phyloP scores from a whole-genome alignment of 2,329 filamentous ascomycete species.

The Nakataea oryzae region DNA sequence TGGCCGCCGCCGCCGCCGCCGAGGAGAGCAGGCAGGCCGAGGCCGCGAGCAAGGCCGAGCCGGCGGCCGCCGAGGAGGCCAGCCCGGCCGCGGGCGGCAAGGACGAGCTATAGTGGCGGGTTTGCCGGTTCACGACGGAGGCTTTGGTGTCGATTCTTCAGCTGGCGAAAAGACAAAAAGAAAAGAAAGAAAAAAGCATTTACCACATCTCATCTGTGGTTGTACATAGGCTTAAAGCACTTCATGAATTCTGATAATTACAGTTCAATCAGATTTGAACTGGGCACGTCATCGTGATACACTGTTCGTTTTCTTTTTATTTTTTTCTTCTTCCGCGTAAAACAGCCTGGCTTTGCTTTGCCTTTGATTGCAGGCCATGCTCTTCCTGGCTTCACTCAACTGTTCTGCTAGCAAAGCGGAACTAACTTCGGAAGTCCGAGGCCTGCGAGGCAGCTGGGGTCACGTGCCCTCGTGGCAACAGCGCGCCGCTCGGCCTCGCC shows the following conservation, averaged over 20 bases:
- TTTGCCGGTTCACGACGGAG: background rate
- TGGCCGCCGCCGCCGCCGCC: background rate
- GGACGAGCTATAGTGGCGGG: conserved; percentile 1
- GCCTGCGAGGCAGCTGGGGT: background rate
- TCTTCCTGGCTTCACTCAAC: no score
- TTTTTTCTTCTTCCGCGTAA: no score
- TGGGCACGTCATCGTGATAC: no score
- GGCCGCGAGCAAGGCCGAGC: background rate
- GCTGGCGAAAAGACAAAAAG: background rate
- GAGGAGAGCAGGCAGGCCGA: background rate
- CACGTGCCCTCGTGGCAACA: conserved; percentile 1
- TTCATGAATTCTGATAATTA: no score
- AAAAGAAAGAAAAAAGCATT: background rate
- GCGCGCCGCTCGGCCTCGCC: background rate
- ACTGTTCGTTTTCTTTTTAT: no score
- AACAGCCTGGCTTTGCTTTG: no score
- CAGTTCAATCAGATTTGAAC: no score
- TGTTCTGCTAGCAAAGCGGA: background rate
- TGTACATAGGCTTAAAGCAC: no score
- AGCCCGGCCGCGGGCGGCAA: background rate
- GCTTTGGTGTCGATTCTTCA: no score
- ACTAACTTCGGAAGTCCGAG: background rate
- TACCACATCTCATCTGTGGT: background rate
- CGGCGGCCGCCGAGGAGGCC: background rate
- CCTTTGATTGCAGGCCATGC: no score